A percentile compares a stretch with the other conserved stretches of the same genome.
phyloP scores from a whole-genome alignment of 129 eudicot genomes.

The Artemisia tridentata region DNA sequence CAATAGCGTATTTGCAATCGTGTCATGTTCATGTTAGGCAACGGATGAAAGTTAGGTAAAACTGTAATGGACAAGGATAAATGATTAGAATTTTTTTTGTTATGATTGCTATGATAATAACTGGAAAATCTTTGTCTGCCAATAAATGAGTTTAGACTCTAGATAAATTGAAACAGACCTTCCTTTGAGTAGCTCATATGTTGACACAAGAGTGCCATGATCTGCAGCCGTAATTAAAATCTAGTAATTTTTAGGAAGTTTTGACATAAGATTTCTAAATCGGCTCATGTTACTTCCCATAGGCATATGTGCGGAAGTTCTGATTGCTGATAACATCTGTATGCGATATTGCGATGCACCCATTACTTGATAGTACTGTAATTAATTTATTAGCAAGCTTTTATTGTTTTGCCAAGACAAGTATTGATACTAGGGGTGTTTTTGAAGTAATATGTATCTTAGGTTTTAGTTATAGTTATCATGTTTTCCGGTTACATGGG shows the following conservation, averaged over 20 bases:
- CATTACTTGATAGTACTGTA: background rate
- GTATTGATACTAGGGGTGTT: background rate
- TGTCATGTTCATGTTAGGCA: background rate
- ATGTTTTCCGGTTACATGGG: no score
- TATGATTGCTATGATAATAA: background rate
- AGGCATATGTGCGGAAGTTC: background rate
- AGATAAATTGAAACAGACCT: conserved; percentile 4
- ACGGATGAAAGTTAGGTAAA: no score
- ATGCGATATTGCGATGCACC: background rate
- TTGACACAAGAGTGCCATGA: background rate
- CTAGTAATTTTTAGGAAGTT: background rate
- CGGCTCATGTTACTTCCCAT: conserved; percentile 5
- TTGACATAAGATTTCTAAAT: background rate
- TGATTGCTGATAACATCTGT: conserved; percentile 11
- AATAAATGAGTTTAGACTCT: conserved; percentile 4
- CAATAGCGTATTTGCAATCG: background rate
- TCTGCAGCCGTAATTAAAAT: background rate
- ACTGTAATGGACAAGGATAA: background rate
- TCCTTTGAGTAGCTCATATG: conserved; percentile 7
- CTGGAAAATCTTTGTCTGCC: background rate
- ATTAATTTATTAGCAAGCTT: background rate
- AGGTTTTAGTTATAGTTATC: no score
- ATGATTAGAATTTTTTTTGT: background rate
- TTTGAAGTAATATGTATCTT: background rate
- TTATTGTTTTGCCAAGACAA: background rate